Evolutionary conservation across 306 rosid species (phyloP), one percentile per base, ranked within the genome.

Genomic region (Cercis canadensis): DNA sequence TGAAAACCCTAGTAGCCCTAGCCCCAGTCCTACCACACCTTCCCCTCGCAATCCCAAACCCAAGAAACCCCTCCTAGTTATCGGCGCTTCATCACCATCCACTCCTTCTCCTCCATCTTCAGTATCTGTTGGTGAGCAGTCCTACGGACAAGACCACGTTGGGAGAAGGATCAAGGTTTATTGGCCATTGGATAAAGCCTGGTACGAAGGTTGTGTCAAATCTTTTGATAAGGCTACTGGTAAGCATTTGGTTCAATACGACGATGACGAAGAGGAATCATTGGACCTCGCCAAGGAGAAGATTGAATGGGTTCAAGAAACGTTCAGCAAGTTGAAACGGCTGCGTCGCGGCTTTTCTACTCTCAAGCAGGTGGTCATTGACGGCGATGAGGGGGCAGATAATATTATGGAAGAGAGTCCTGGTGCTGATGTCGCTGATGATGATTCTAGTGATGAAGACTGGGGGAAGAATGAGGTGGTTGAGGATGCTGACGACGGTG

Each of bases 151-250:
- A n/a, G 95, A 85, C 59, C 85, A 67, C 16, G 81, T 90, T 3
- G 98, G 95, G 12, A 85, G 70, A 85, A 83, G 85, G 81, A 63
- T 94, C 58, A 94, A 70, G 85, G 92, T 90, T 34, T 89, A 78
- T 61, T 87, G 96, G 98, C 92, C 98, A 18, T 36, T 86, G 70
- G 98, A 90, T 60, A 55, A 86, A 50, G 73, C 80, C 33, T 94
- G 98, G 97, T 94, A 90, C 74, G 87, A 87, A 79, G 98, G 98
- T 6, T 14, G 19, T 15, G 86, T 94, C 64, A 89, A 82, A 57
- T 75, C 82, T 0, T 94, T 86, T 21, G 82, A 86, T 46, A 65
- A 49, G 15, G 31, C 44, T 4, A 75, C 77, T 3, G 80, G 86
- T 2, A 84, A 83, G 72, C 97, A 91, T 80, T 45, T 83, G 63